Percentiles rank a stretch among this genome's conserved stretches.
phyloP scores from a whole-genome alignment of 106 monocot genomes.

The Dendrobium huoshanense region DNA sequence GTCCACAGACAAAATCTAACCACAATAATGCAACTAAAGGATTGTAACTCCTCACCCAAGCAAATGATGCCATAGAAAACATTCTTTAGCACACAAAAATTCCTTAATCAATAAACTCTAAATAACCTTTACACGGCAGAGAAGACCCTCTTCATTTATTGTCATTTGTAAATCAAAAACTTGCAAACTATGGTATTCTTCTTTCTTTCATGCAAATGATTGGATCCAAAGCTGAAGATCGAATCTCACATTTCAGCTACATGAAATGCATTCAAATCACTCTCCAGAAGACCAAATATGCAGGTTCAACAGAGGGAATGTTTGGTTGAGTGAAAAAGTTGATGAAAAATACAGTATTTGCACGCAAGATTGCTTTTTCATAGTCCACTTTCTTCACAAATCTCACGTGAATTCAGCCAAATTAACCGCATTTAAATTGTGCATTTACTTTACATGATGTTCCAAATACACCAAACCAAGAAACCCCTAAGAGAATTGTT shows the following conservation, averaged over 20 bases:
- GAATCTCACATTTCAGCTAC: background rate
- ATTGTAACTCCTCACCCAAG: background rate
- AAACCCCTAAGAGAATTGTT: background rate
- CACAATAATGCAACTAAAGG: background rate
- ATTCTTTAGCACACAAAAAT: background rate
- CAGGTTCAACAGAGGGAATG: background rate
- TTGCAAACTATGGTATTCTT: background rate
- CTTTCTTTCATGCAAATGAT: background rate
- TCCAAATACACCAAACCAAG: background rate
- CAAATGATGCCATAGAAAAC: background rate
- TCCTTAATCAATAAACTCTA: background rate
- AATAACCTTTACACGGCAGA: background rate
- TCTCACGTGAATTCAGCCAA: background rate
- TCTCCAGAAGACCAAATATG: background rate
- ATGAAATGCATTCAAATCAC: background rate
- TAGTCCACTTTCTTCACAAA: background rate
- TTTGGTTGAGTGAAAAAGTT: background rate
- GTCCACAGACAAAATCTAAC: background rate
- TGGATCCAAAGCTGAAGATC: background rate
- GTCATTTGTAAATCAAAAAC: background rate
- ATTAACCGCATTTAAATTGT: background rate
- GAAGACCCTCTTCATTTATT: background rate
- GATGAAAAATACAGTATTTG: background rate
- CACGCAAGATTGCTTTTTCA: background rate
- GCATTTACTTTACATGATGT: background rate